phyloP scores from a whole-genome alignment of 257 asterid genomes.

The Striga asiatica region DNA sequence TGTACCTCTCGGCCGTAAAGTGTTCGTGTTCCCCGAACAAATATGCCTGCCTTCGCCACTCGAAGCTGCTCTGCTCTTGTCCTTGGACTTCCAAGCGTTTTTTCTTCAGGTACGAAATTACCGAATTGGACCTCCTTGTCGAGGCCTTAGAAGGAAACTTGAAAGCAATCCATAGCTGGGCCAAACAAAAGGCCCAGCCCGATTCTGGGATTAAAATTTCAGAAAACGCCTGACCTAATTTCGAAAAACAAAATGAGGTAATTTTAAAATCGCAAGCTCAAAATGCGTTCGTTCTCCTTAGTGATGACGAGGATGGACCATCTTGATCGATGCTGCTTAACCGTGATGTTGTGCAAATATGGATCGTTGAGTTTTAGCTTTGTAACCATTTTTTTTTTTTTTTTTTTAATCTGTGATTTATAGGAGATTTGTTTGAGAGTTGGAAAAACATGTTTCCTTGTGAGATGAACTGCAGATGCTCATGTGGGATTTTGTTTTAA shows the following conservation, averaged over 20 bases:
- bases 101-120: slow-evolving; percentile 29
- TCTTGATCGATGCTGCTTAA: background rate
- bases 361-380: no score
- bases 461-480: no score
- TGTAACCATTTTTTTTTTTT: no score
- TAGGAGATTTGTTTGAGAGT: no score
- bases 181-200: slow-evolving; percentile 26
- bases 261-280: background rate
- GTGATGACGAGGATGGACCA: slow-evolving; percentile 24
- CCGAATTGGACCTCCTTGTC: slow-evolving; percentile 43
- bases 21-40: slow-evolving; percentile 60
- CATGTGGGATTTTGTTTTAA: no score
- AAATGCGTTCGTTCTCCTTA: slow-evolving; percentile 16
- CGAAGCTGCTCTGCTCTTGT: slow-evolving; percentile 57
- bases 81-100: slow-evolving; percentile 36
- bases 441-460: no score
- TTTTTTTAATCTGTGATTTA: no score
- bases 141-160: slow-evolving; percentile 61
- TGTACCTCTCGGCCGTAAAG: slow-evolving; percentile 51
- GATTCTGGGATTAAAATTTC: background rate
- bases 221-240: no score
- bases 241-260: no score
- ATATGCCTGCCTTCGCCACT: slow-evolving; percentile 51
- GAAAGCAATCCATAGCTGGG: slow-evolving; percentile 31
- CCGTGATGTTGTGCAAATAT: background rate